A percentile compares a stretch with the other conserved stretches of the same genome.
Conservation (phyloP, 2,329 filamentous ascomycete species). For the Ceratocystis huliohia region DNA sequence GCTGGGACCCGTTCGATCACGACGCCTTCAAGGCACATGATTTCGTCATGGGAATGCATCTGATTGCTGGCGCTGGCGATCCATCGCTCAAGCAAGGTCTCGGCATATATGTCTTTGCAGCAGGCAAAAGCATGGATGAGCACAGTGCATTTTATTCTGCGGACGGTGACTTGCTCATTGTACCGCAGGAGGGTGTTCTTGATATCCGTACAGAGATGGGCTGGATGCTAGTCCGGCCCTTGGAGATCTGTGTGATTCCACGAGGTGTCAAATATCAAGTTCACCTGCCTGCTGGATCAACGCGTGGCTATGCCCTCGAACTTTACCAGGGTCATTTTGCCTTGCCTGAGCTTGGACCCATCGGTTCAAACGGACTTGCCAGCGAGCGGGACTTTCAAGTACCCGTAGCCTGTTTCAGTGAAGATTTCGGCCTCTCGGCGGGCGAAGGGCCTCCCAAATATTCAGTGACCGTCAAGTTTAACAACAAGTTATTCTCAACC, state of each 20-base stretch:
- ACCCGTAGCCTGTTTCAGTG: slow-evolving; percentile 52
- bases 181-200: slow-evolving; percentile 55
- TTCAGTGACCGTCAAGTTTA: slow-evolving; percentile 52
- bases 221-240: slow-evolving; percentile 53
- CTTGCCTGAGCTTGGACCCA: slow-evolving; percentile 55
- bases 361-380: slow-evolving; percentile 55
- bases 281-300: slow-evolving; percentile 42
- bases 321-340: slow-evolving; percentile 55
- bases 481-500: slow-evolving; percentile 52
- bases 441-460: slow-evolving; percentile 26
- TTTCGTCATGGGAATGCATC: slow-evolving; percentile 44
- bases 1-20: slow-evolving; percentile 66
- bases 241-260: slow-evolving; percentile 60
- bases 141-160: slow-evolving; percentile 66
- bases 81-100: slow-evolving; percentile 61
- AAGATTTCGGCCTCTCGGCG: slow-evolving; percentile 36
- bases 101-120: slow-evolving; percentile 64
- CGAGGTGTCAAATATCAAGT: slow-evolving; percentile 58
- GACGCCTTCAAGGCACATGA: slow-evolving; percentile 39
- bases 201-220: slow-evolving; percentile 64
- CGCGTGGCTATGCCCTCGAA: slow-evolving; percentile 58
- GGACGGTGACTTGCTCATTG: slow-evolving; percentile 62
- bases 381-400: slow-evolving; percentile 60
- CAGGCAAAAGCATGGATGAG: slow-evolving; percentile 56
- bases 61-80: slow-evolving; percentile 65